Evolutionary conservation across 1,284 basidiomycete species (phyloP).

Genomic region (Fomitopsis betulina): DNA sequence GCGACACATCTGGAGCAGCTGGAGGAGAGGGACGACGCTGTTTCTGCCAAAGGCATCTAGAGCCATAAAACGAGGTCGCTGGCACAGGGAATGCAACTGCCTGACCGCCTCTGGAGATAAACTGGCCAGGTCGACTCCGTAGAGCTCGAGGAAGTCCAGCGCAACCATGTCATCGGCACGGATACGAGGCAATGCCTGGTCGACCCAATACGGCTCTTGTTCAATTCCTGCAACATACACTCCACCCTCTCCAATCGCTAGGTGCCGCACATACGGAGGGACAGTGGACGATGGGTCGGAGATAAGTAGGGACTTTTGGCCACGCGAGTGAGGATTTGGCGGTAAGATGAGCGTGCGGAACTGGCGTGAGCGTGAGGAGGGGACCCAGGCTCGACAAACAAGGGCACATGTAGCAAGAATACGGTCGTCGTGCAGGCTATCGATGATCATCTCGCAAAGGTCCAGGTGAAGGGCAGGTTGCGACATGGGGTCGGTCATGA

Average conservation of each 20-base stretch:
- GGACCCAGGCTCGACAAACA: conserved; percentile 9
- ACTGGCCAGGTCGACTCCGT: background rate
- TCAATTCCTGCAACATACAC: too few relatives aligned
- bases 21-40: background rate
- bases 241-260: background rate
- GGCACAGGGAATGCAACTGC: background rate
- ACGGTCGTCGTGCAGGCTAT: conserved; percentile 18
- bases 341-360: conserved; percentile 8
- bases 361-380: conserved; percentile 26
- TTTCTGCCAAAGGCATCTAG: background rate
- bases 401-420: conserved; percentile 15
- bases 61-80: background rate
- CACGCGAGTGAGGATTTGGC: background rate
- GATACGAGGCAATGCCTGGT: background rate
- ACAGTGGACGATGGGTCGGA: background rate
- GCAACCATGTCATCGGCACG: background rate
- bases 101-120: background rate
- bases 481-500: too few relatives aligned
- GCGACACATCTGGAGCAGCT: background rate
- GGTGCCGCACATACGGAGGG: background rate
- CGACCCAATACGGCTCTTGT: background rate
- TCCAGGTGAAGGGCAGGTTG: conserved; percentile 11
- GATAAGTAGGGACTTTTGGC: background rate
- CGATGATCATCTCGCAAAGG: conserved; percentile 17
- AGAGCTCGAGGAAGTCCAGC: background rate